Base-by-base conservation (phyloP, 495 filamentous ascomycete species). In the Aspergillus bertholletiae region DNA sequence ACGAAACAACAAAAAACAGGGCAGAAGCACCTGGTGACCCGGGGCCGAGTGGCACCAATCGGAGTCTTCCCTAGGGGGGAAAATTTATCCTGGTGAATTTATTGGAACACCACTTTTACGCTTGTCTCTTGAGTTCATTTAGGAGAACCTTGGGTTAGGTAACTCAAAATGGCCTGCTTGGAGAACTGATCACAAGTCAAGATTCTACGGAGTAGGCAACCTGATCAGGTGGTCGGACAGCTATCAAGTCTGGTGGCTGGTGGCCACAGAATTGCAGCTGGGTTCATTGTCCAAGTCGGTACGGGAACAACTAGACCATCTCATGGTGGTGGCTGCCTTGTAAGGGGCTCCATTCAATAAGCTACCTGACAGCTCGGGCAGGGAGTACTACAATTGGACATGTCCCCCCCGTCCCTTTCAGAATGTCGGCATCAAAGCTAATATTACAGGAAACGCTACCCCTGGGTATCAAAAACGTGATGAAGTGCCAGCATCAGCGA, bases 91-190 rank as follows among this genome's bases (percentile, higher is more conserved):
- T 60, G 49, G 43, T 49, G 35, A 59, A 18, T 23, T 52, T 51
- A 70, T 65, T 71, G 61, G 69, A 57, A 57, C 51, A 27, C 49
- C 55, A 56, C 56, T 63, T n/a, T 60, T 49, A 64, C 59, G 35
- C 35, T 21, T 32, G 49, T 41, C 27, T 37, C 27, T 43, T 52
- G 45, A 55, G n/a, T n/a, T n/a, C n/a, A n/a, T n/a, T n/a, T n/a
- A n/a, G n/a, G n/a, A 35, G 46, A 59, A 32, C 28, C 47, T 8
- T n/a, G 40, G 34, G 43, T 17, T 39, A 32, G 48, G 51, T 26
- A 46, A 20, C n/a, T 46, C 43, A 46, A 28, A 15, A 48, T 22
- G n/a, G 17, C 9, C 26, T 47, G 7, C 5, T 6, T 47, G 15
- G 45, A 5, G 23, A n/a, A 26, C 23, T 12, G 39, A 44, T 21